Evolutionary conservation across 768 basidiomycete species (phyloP).

Genomic region (Gloeostereum incarnatum): DNA sequence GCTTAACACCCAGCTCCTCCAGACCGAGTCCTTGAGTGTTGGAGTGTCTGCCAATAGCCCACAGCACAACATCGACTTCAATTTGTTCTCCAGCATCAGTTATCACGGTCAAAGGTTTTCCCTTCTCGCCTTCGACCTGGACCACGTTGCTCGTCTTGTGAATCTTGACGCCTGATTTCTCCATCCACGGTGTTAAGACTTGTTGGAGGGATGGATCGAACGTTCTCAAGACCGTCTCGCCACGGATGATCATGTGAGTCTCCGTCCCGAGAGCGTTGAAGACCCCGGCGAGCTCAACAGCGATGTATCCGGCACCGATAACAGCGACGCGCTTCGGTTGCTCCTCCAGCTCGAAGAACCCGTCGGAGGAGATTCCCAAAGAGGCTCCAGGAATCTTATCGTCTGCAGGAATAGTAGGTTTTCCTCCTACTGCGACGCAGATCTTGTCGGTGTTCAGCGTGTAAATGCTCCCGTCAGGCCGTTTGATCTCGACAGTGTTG

Average conservation of each 20-base stretch:
- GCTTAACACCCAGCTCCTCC: slow-evolving; percentile 66
- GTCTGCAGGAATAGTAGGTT: slow-evolving; percentile 72
- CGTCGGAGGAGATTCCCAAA: slow-evolving; percentile 88
- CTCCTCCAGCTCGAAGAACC: slow-evolving; percentile 87
- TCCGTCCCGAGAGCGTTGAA: slow-evolving; percentile 87
- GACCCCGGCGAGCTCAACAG: slow-evolving; percentile 93
- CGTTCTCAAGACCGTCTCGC: slow-evolving; percentile 83
- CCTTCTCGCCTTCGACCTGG: slow-evolving; percentile 69
- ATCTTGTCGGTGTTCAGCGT: slow-evolving; percentile 70
- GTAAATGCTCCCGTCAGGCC: slow-evolving; percentile 60
- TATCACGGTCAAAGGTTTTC: slow-evolving; percentile 65
- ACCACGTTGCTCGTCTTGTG: slow-evolving; percentile 71
- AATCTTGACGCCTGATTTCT: slow-evolving; percentile 85
- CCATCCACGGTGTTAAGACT: slow-evolving; percentile 82
- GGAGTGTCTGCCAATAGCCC: slow-evolving; percentile 90
- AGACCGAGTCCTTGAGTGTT: slow-evolving; percentile 74
- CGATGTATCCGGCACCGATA: slow-evolving; percentile 96
- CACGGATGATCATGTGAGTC: slow-evolving; percentile 86
- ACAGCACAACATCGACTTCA: slow-evolving; percentile 82
- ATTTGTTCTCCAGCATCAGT: slow-evolving; percentile 67
- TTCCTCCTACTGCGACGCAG: slow-evolving; percentile 80
- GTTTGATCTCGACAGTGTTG: slow-evolving; percentile 64
- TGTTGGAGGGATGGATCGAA: slow-evolving; percentile 88
- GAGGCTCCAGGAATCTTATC: slow-evolving; percentile 81
- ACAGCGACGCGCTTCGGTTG: slow-evolving; percentile 93